Evolutionary conservation across 73 alveolate genomes (phyloP).

Genomic region (Uronychia binucleata): DNA sequence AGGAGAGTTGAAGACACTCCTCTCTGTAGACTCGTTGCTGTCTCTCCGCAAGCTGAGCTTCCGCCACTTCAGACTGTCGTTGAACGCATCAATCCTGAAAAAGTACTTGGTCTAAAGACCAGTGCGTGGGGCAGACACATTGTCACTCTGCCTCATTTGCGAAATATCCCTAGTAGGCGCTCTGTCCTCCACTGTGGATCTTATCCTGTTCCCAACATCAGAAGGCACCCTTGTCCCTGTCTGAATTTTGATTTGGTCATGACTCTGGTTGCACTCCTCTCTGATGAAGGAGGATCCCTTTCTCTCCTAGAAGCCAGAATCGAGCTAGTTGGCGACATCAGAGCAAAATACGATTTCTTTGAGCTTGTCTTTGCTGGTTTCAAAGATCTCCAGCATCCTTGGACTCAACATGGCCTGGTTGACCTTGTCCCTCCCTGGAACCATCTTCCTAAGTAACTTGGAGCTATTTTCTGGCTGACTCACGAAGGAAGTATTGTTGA

Average conservation of each 20-base stretch:
- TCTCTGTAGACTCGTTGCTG: neutral
- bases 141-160: too few species aligned
- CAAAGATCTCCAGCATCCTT: neutral
- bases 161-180: too few species aligned
- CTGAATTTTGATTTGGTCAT: too few species aligned
- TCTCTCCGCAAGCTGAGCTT: neutral
- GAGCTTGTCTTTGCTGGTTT: neutral
- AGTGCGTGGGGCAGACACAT: too few species aligned
- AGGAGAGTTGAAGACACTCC: neutral
- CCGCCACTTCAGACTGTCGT: neutral
- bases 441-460: too few species aligned
- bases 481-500: too few species aligned
- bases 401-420: neutral
- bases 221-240: too few species aligned
- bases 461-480: neutral
- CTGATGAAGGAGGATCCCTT: constrained; percentile 1
- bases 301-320: too few species aligned
- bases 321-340: neutral
- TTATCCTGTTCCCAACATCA: too few species aligned
- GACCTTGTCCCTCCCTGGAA: neutral
- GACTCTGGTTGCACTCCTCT: too few species aligned
- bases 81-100: neutral
- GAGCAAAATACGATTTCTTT: neutral
- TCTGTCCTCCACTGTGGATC: too few species aligned
- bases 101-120: neutral